A percentile compares a stretch with the other conserved stretches of the same genome.
phyloP scores from a whole-genome alignment of 2,329 filamentous ascomycete genomes.

The Colletotrichum musicola region DNA sequence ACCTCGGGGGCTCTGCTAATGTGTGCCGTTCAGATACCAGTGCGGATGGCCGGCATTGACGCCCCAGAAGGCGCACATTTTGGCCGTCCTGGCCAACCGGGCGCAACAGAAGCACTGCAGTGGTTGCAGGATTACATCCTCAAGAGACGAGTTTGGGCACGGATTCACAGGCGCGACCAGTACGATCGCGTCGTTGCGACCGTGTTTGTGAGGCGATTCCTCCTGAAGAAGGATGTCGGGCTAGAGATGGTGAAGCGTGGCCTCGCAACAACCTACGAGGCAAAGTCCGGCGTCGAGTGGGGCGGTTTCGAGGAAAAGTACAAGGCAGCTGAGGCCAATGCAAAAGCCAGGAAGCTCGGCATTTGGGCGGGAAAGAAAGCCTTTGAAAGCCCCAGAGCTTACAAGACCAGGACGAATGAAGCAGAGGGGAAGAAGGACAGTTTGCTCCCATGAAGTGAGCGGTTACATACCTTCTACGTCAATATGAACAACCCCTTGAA shows the following conservation, averaged over 20 bases:
- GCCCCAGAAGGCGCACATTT: conserved; percentile 95
- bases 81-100: conserved; percentile 88
- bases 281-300: conserved; percentile 90
- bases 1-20: not conserved
- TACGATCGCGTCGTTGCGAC: conserved; percentile 93
- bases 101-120: conserved; percentile 80
- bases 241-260: conserved; percentile 89
- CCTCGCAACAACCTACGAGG: conserved; percentile 92
- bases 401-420: conserved; percentile 72
- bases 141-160: conserved; percentile 81
- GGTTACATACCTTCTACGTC: too few relatives aligned
- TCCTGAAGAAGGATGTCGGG: conserved; percentile 84
- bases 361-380: conserved; percentile 79
- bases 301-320: conserved; percentile 77
- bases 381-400: conserved; percentile 88
- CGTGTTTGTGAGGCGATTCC: conserved; percentile 78
- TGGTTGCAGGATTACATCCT: conserved; percentile 79
- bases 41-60: conserved; percentile 92
- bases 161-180: conserved; percentile 87
- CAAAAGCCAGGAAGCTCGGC: conserved; percentile 74
- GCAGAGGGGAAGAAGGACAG: conserved; percentile 37
- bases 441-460: conserved; percentile 21
- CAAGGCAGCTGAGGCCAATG: conserved; percentile 73
- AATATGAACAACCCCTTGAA: too few relatives aligned
- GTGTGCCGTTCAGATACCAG: conserved; percentile 73